phyloP scores from a whole-genome alignment of 805 yeast species.

The Hanseniaspora occidentalis region DNA sequence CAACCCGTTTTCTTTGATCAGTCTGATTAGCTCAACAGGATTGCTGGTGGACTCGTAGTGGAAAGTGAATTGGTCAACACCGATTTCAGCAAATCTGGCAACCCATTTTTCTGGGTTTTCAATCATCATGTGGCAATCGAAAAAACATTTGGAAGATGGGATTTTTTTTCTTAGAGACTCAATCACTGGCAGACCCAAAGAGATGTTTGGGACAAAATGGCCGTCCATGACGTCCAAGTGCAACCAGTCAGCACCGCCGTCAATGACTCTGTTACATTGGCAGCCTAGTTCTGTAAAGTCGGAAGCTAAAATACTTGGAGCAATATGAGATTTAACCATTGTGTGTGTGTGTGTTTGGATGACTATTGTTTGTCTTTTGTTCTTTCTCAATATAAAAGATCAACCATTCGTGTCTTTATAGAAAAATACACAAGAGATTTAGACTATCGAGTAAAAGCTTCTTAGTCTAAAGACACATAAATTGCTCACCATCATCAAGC shows the following conservation, averaged over 20 bases:
- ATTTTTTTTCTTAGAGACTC: slow-evolving; percentile 61
- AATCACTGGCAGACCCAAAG: slow-evolving; percentile 87
- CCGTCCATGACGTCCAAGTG: slow-evolving; percentile 99
- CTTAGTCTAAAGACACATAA: too few relatives aligned
- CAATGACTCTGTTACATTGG: slow-evolving; percentile 71
- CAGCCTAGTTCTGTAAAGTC: slow-evolving; percentile 85
- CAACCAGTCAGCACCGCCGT: slow-evolving; percentile 87
- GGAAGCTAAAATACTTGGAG: slow-evolving; percentile 89
- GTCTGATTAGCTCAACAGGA: slow-evolving; percentile 58
- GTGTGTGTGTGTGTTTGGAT: slow-evolving; percentile 2
- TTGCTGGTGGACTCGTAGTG: slow-evolving; percentile 86
- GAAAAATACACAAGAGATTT: too few relatives aligned
- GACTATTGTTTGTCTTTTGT: not conserved
- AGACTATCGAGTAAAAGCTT: too few relatives aligned
- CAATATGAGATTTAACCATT: slow-evolving; percentile 76
- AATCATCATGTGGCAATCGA: slow-evolving; percentile 99
- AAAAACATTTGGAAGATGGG: slow-evolving; percentile 51
- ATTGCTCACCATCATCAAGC: too few relatives aligned
- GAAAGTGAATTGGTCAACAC: slow-evolving; percentile 93
- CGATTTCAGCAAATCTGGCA: slow-evolving; percentile 78
- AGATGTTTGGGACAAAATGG: slow-evolving; percentile 92
- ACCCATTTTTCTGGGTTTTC: slow-evolving; percentile 89
- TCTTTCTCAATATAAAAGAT: too few relatives aligned
- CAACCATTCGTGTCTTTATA: too few relatives aligned
- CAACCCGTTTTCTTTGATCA: slow-evolving; percentile 72